phyloP scores from a whole-genome alignment of 352 stramenopile genomes.

The Pythium grandisporangium region DNA sequence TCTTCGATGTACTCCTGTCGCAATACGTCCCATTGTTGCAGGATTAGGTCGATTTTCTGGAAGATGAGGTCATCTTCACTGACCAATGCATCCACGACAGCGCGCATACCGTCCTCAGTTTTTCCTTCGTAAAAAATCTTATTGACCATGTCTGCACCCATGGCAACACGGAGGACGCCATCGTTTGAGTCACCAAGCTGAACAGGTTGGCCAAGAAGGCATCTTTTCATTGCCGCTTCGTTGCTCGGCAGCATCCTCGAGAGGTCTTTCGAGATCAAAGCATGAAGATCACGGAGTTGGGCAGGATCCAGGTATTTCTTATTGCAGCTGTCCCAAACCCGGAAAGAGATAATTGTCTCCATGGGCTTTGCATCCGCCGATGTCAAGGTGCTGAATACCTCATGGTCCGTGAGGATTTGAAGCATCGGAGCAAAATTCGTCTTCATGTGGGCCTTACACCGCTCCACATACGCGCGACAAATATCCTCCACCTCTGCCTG shows the following conservation, averaged over 20 bases:
- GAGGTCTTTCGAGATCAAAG: constrained; percentile 62
- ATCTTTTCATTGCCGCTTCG: constrained; percentile 38
- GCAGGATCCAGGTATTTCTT: constrained; percentile 29
- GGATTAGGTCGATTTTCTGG: constrained; percentile 59
- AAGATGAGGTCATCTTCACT: constrained; percentile 47
- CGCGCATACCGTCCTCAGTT: constrained; percentile 16
- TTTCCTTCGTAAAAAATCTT: constrained; percentile 31
- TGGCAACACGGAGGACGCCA: constrained; percentile 72
- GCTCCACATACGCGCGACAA: constrained; percentile 44
- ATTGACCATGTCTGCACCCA: constrained; percentile 86
- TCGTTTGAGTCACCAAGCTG: constrained; percentile 49
- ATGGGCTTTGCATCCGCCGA: constrained; percentile 24
- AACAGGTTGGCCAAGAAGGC: constrained; percentile 75
- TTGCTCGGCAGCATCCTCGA: constrained; percentile 38
- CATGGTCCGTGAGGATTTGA: constrained; percentile 26
- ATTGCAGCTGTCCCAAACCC: constrained; percentile 35
- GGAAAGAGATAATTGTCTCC: constrained; percentile 78
- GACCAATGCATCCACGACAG: constrained; percentile 29
- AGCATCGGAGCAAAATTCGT: constrained; percentile 33
- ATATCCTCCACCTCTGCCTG: constrained; percentile 31
- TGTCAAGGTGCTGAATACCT: constrained; percentile 6
- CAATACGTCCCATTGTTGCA: constrained; percentile 58
- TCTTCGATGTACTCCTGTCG: constrained; percentile 54
- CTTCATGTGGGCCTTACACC: constrained; percentile 33
- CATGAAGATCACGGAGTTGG: constrained; percentile 56